Conservation (phyloP, 1,284 basidiomycete genomes). For the Irpex rosettiformis region DNA sequence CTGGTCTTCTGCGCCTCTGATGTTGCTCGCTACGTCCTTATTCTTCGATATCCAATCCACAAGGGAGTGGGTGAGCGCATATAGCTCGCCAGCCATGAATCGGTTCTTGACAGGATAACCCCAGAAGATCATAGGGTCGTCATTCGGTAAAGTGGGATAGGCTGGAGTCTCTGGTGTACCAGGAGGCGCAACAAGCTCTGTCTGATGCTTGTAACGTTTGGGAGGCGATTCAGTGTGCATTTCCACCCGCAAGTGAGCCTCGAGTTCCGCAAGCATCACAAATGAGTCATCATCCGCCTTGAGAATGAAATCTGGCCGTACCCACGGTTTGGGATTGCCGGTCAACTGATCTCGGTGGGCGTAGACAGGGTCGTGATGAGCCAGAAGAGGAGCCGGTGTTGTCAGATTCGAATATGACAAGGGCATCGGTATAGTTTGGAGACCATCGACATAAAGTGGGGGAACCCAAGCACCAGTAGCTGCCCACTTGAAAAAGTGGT, state of each 20-base stretch:
- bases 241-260: conserved; percentile 78
- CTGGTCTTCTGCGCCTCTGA: conserved; percentile 91
- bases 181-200: conserved; percentile 6
- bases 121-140: conserved; percentile 86
- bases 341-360: conserved; percentile 51
- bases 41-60: conserved; percentile 87
- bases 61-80: conserved; percentile 87
- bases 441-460: conserved; percentile 49
- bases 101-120: conserved; percentile 92
- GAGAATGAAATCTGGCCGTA: conserved; percentile 82
- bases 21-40: conserved; percentile 61
- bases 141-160: conserved; percentile 14
- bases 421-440: conserved; percentile 29
- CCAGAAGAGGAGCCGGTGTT: conserved; percentile 49
- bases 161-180: conserved; percentile 6
- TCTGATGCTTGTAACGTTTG: conserved; percentile 10
- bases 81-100: conserved; percentile 97
- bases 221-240: conserved; percentile 39
- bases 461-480: conserved; percentile 91
- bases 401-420: conserved; percentile 64
- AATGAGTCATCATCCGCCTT: conserved; percentile 96
- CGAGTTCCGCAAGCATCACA: conserved; percentile 90
- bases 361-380: conserved; percentile 61
- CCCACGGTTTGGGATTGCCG: conserved; percentile 53
- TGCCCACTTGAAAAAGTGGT: conserved; percentile 87